A percentile compares a stretch with the other conserved stretches of the same genome.
Evolutionary conservation across 352 stramenopile species (phyloP).

Genomic region (Phytophthora lateralis): DNA sequence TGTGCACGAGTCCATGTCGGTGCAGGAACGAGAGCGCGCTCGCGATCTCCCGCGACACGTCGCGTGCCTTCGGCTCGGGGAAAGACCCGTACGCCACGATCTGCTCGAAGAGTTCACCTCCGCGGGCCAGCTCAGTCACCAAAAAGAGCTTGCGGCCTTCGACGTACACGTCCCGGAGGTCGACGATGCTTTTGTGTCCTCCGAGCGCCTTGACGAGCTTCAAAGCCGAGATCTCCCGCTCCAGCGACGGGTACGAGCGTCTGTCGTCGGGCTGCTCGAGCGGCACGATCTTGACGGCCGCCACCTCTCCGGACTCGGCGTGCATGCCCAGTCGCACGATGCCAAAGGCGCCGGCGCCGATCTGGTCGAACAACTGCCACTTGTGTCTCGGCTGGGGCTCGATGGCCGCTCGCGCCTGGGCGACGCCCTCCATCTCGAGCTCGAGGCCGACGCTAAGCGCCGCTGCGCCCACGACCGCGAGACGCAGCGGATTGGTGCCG

Average conservation of each 20-base stretch:
- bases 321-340: constrained; percentile 74
- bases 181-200: constrained; percentile 88
- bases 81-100: constrained; percentile 80
- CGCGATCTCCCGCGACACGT: constrained; percentile 59
- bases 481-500: constrained; percentile 34
- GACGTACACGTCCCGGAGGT: constrained; percentile 83
- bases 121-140: constrained; percentile 86
- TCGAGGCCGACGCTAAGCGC: constrained; percentile 52
- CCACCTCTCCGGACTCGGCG: constrained; percentile 69
- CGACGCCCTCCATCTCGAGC: constrained; percentile 37
- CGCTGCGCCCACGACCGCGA: constrained; percentile 54
- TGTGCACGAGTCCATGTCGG: constrained; percentile 72
- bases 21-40: constrained; percentile 78
- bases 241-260: constrained; percentile 55
- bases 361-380: constrained; percentile 76
- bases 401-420: constrained; percentile 47
- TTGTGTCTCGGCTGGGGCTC: constrained; percentile 33
- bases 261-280: constrained; percentile 33
- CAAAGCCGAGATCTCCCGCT: constrained; percentile 74
- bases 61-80: constrained; percentile 49
- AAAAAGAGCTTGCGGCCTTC: constrained; percentile 81
- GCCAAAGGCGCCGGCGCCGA: constrained; percentile 73
- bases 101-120: constrained; percentile 91
- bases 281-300: constrained; percentile 76
- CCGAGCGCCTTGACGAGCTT: constrained; percentile 76